Conservation (phyloP, 2,329 filamentous ascomycete species). For the Dendryphion nanum region DNA sequence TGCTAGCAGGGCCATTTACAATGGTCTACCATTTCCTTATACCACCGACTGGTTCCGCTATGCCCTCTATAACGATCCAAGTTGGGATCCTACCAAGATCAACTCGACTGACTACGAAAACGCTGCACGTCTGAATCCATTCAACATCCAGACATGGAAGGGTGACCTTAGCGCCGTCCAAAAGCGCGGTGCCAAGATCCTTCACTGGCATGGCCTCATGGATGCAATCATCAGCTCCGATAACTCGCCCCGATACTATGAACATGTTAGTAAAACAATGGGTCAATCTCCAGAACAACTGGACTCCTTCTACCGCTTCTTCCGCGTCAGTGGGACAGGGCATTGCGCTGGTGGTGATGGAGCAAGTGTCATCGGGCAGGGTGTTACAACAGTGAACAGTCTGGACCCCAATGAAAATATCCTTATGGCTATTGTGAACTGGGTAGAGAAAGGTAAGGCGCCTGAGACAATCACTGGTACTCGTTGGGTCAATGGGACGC, state of each 20-base stretch:
- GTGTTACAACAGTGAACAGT: constrained; percentile 14
- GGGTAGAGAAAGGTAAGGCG: constrained; percentile 45
- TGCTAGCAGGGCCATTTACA: constrained; percentile 39
- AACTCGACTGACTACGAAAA: constrained; percentile 42
- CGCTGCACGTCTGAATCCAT: constrained; percentile 37
- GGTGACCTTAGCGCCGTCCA: constrained; percentile 40
- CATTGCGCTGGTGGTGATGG: constrained; percentile 53
- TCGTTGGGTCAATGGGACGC: constrained; percentile 29
- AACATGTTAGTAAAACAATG: constrained; percentile 49
- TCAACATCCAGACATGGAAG: constrained; percentile 42
- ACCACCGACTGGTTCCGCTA: constrained; percentile 51
- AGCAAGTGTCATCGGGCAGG: constrained; percentile 39
- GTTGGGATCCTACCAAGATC: constrained; percentile 42
- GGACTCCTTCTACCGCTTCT: constrained; percentile 51
- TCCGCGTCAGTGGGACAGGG: constrained; percentile 52
- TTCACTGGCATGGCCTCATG: constrained; percentile 47
- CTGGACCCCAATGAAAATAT: constrained; percentile 45
- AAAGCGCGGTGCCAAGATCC: constrained; percentile 45
- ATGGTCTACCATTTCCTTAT: constrained; percentile 43
- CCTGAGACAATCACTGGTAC: constrained; percentile 41
- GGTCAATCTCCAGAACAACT: constrained; percentile 28
- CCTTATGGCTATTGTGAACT: constrained; percentile 47
- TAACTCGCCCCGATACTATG: constrained; percentile 50
- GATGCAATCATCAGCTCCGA: constrained; percentile 47
- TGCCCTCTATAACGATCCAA: constrained; percentile 47